phyloP scores from a whole-genome alignment of 192 early-diverging fungal species.

The Backusella sp. region DNA sequence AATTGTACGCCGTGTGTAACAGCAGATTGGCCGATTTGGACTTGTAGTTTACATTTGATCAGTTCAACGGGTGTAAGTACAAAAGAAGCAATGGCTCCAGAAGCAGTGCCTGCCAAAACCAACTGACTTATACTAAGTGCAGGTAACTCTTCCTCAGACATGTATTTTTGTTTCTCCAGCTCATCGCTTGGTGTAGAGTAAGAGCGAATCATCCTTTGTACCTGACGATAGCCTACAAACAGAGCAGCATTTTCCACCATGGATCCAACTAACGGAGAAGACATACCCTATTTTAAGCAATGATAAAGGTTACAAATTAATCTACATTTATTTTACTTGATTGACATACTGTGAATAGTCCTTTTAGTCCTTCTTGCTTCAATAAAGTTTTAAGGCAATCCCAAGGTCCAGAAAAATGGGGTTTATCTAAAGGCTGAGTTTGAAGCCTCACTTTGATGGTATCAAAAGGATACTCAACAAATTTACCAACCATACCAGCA shows the following conservation, averaged over 20 bases:
- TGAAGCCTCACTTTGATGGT: conserved; percentile 95
- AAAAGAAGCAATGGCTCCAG: conserved; percentile 85
- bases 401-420: conserved; percentile 71
- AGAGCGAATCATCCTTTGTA: conserved; percentile 71
- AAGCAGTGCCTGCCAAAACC: conserved; percentile 75
- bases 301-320: not conserved
- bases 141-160: conserved; percentile 25
- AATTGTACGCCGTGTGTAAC: conserved; percentile 29
- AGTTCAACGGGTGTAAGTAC: conserved; percentile 95
- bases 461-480: conserved; percentile 97
- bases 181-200: conserved; percentile 22
- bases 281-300: conserved; percentile 64
- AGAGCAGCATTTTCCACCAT: conserved; percentile 94
- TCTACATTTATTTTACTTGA: not conserved
- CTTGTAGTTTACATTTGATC: conserved; percentile 96
- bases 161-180: not conserved
- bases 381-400: conserved; percentile 82
- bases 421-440: conserved; percentile 64
- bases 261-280: conserved; percentile 87
- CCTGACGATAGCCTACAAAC: conserved; percentile 85
- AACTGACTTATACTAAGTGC: conserved; percentile 68
- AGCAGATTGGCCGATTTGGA: conserved; percentile 61
- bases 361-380: conserved; percentile 73
- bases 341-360: conserved; percentile 80
- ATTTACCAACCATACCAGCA: conserved; percentile 89